phyloP scores from a whole-genome alignment of 2,329 filamentous ascomycete species.

The Trichophyton benhamiae region DNA sequence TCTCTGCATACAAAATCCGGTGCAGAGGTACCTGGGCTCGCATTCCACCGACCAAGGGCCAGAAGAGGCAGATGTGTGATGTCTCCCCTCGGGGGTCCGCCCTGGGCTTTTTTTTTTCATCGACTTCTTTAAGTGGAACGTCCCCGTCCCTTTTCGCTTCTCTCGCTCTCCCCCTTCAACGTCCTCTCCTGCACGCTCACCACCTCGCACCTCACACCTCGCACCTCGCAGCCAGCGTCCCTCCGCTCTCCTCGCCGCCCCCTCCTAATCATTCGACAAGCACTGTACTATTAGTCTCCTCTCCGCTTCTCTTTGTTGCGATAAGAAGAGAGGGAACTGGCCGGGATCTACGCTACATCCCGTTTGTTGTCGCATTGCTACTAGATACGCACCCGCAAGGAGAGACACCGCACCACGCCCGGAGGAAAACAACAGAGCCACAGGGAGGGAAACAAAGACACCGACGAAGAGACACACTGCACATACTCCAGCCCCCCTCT shows the following conservation, averaged over 20 bases:
- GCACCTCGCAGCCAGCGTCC: background rate
- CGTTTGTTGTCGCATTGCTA: background rate
- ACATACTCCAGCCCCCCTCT: background rate
- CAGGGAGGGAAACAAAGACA: background rate
- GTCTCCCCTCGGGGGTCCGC: background rate
- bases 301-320: background rate
- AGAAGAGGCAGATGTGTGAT: background rate
- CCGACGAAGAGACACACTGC: background rate
- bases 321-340: background rate
- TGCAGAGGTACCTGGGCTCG: background rate
- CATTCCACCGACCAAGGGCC: background rate
- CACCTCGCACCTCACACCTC: background rate
- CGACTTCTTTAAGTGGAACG: slow-evolving; percentile 3
- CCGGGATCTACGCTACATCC: background rate
- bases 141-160: slow-evolving; percentile 3
- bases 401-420: background rate
- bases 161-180: background rate
- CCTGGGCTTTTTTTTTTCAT: background rate
- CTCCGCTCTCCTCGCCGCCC: background rate
- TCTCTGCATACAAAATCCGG: background rate
- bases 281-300: background rate
- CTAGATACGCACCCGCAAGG: slow-evolving; percentile 2
- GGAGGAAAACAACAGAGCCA: background rate
- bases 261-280: background rate
- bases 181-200: background rate